phyloP scores from a whole-genome alignment of 2,329 filamentous ascomycete species.

The Curvularia sp. region DNA sequence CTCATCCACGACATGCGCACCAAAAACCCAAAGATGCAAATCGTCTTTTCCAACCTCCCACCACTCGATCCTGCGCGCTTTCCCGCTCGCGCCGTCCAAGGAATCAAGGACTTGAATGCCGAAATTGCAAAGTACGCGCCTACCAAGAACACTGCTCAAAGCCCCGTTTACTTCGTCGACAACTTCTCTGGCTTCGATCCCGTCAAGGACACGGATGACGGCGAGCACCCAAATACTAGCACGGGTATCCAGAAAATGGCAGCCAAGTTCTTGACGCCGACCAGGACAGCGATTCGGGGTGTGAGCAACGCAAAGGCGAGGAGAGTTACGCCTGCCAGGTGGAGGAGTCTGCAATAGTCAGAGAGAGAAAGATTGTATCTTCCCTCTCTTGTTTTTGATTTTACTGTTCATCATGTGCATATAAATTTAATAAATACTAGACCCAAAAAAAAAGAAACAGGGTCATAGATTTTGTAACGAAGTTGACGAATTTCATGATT shows the following conservation, averaged over 20 bases:
- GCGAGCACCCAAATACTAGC: slow-evolving; percentile 43
- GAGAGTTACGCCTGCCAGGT: slow-evolving; percentile 2
- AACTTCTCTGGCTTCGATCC: slow-evolving; percentile 39
- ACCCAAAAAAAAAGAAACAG: no score
- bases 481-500: no score
- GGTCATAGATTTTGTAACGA: no score
- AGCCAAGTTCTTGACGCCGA: slow-evolving; percentile 32
- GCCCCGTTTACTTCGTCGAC: slow-evolving; percentile 41
- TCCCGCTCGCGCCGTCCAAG: slow-evolving; percentile 20
- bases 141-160: slow-evolving; percentile 27
- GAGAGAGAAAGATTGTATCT: neutral
- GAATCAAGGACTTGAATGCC: slow-evolving; percentile 30
- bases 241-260: slow-evolving; percentile 42
- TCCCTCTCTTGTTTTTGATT: no score
- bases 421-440: no score
- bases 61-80: slow-evolving; percentile 39
- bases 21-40: slow-evolving; percentile 51
- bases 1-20: slow-evolving; percentile 54
- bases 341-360: neutral
- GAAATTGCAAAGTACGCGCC: slow-evolving; percentile 31
- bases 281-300: slow-evolving; percentile 29
- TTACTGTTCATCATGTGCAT: no score
- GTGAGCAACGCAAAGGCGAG: slow-evolving; percentile 12
- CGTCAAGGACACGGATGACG: slow-evolving; percentile 42
- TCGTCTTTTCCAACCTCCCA: slow-evolving; percentile 47